Evolutionary conservation across 2,329 filamentous ascomycete genomes (phyloP).

Genomic region (Trichophyton equinum): DNA sequence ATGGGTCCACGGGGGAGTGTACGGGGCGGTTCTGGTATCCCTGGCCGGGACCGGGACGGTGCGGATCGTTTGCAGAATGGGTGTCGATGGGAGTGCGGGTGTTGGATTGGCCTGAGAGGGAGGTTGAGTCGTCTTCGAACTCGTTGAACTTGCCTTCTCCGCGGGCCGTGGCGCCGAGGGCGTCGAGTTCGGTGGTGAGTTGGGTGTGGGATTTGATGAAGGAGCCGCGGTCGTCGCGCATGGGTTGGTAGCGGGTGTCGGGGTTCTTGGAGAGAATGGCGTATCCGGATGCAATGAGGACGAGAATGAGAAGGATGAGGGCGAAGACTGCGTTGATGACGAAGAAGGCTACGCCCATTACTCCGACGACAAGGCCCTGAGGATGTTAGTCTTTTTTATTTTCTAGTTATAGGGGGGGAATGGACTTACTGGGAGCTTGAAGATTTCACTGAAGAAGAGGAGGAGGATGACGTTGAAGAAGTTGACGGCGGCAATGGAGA

Average conservation of each 20-base stretch:
- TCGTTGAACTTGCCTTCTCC: constrained; percentile 62
- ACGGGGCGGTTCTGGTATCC: constrained; percentile 27
- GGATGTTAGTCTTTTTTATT: constrained; percentile 3
- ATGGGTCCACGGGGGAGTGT: constrained; percentile 38
- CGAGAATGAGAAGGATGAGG: constrained; percentile 67
- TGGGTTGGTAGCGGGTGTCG: constrained; percentile 86
- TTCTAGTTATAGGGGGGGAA: not conserved
- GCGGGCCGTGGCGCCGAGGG: constrained; percentile 74
- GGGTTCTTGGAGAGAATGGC: constrained; percentile 86
- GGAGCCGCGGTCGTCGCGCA: constrained; percentile 89
- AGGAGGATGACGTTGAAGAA: constrained; percentile 85
- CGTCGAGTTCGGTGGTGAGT: constrained; percentile 77
- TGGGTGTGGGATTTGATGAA: constrained; percentile 95
- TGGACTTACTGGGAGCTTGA: constrained; percentile 58
- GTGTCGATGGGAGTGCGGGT: constrained; percentile 32
- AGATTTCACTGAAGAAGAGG: constrained; percentile 75
- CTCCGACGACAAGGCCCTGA: constrained; percentile 63
- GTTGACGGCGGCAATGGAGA: constrained; percentile 78
- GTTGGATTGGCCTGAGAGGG: constrained; percentile 48
- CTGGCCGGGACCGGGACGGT: constrained; percentile 16
- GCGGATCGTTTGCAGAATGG: not conserved
- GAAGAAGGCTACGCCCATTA: constrained; percentile 83
- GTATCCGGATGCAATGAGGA: constrained; percentile 63
- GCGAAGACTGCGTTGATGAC: constrained; percentile 75
- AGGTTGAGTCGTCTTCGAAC: constrained; percentile 56